Percentiles rank a stretch among this genome's conserved stretches.
phyloP scores from a whole-genome alignment of 2,329 filamentous ascomycete species.

The Xylaria arbuscula region DNA sequence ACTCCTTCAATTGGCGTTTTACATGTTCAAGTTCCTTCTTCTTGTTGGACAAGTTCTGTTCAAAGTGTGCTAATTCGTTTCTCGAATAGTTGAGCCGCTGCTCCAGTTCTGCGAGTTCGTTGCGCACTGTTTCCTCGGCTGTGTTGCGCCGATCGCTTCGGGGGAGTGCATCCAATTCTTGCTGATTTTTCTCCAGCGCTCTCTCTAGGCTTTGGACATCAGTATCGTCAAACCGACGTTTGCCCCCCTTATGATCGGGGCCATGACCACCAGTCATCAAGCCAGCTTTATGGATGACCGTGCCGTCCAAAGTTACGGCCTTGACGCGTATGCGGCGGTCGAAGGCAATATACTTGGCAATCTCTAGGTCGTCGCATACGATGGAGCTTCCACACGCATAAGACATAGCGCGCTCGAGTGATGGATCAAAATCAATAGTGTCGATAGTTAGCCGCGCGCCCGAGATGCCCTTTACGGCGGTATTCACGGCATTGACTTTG shows the following conservation, averaged over 20 bases:
- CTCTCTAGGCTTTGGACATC: slow-evolving; percentile 88
- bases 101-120: slow-evolving; percentile 82
- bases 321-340: slow-evolving; percentile 87
- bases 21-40: slow-evolving; percentile 81
- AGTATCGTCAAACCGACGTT: slow-evolving; percentile 87
- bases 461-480: slow-evolving; percentile 88
- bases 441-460: slow-evolving; percentile 92
- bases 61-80: slow-evolving; percentile 80
- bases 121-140: slow-evolving; percentile 83
- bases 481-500: slow-evolving; percentile 90
- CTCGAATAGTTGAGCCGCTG: slow-evolving; percentile 77
- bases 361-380: slow-evolving; percentile 87
- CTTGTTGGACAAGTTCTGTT: slow-evolving; percentile 87
- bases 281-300: slow-evolving; percentile 94
- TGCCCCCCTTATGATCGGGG: slow-evolving; percentile 76
- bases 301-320: slow-evolving; percentile 94
- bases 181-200: slow-evolving; percentile 77
- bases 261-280: slow-evolving; percentile 96
- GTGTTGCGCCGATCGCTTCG: slow-evolving; percentile 78
- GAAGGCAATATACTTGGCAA: slow-evolving; percentile 92
- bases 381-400: slow-evolving; percentile 96
- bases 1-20: slow-evolving; percentile 77
- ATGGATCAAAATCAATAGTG: slow-evolving; percentile 91
- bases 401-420: slow-evolving; percentile 89
- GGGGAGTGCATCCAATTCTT: slow-evolving; percentile 83